phyloP scores from a whole-genome alignment of 83 land plant species.

The Larix sibirica region DNA sequence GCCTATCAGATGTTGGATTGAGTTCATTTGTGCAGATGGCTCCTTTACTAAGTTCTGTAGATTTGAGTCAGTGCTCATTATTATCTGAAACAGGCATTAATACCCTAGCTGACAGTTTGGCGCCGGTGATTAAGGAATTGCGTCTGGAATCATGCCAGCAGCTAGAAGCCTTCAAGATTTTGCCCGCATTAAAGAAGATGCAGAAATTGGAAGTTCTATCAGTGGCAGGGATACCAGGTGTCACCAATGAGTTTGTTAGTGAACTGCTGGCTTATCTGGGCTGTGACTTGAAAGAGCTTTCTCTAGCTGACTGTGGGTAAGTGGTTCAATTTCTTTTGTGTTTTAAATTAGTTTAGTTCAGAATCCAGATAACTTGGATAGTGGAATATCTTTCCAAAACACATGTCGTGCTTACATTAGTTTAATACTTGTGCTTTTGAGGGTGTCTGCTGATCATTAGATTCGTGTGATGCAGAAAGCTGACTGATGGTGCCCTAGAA shows the following conservation, averaged over 20 bases:
- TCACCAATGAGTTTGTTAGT: slow-evolving; percentile 43
- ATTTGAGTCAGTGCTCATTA: slow-evolving; percentile 56
- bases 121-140: slow-evolving; percentile 39
- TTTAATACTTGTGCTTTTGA: slow-evolving; percentile 1
- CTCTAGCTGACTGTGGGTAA: slow-evolving; percentile 52
- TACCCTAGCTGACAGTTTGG: slow-evolving; percentile 33
- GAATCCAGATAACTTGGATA: background rate
- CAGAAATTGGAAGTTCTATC: slow-evolving; percentile 46
- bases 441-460: background rate
- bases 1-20: slow-evolving; percentile 67
- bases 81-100: slow-evolving; percentile 41
- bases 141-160: slow-evolving; percentile 51
- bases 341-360: background rate
- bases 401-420: background rate
- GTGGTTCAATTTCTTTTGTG: slow-evolving; percentile 8
- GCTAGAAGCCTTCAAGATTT: slow-evolving; percentile 49
- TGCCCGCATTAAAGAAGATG: slow-evolving; percentile 36
- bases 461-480: slow-evolving; percentile 34
- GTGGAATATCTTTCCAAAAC: background rate
- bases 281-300: slow-evolving; percentile 40
- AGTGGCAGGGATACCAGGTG: slow-evolving; percentile 32
- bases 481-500: slow-evolving; percentile 49
- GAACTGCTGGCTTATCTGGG: slow-evolving; percentile 32
- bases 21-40: slow-evolving; percentile 42
- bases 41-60: slow-evolving; percentile 48